Percentiles rank a stretch among this genome's conserved stretches.
phyloP scores from a whole-genome alignment of 805 yeast genomes.

The Candida parachauliodes region DNA sequence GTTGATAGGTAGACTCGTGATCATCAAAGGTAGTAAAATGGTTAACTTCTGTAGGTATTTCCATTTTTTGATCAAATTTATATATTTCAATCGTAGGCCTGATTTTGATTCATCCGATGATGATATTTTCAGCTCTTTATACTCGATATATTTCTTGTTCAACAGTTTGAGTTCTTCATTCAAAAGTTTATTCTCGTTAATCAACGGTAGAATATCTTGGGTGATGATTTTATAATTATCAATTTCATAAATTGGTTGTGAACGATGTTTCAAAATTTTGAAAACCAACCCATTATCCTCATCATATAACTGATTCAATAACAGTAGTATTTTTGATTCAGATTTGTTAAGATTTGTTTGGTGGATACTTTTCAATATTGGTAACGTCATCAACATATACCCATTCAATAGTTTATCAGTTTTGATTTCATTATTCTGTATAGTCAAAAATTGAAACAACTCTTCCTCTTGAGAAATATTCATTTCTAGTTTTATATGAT shows the following conservation, averaged over 20 bases:
- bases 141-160: constrained; percentile 8
- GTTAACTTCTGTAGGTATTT: constrained; percentile 17
- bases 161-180: constrained; percentile 10
- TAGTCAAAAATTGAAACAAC: constrained; percentile 15
- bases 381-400: constrained; percentile 25
- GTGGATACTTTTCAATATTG: constrained; percentile 33
- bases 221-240: constrained; percentile 7
- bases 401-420: constrained; percentile 21
- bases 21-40: constrained; percentile 30
- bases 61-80: constrained; percentile 17
- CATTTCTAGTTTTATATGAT: constrained; percentile 12
- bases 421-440: constrained; percentile 19
- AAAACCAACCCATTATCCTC: constrained; percentile 14
- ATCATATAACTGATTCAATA: constrained; percentile 19
- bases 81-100: constrained; percentile 4
- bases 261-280: constrained; percentile 13
- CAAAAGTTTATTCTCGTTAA: constrained; percentile 15
- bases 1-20: constrained; percentile 30
- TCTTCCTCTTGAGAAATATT: constrained; percentile 11
- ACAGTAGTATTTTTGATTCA: constrained; percentile 21
- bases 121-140: constrained; percentile 11
- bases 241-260: neutral
- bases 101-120: neutral
- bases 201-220: constrained; percentile 15
- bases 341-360: constrained; percentile 21